phyloP scores from a whole-genome alignment of 495 filamentous ascomycete genomes.

The Annulohypoxylon nitens region DNA sequence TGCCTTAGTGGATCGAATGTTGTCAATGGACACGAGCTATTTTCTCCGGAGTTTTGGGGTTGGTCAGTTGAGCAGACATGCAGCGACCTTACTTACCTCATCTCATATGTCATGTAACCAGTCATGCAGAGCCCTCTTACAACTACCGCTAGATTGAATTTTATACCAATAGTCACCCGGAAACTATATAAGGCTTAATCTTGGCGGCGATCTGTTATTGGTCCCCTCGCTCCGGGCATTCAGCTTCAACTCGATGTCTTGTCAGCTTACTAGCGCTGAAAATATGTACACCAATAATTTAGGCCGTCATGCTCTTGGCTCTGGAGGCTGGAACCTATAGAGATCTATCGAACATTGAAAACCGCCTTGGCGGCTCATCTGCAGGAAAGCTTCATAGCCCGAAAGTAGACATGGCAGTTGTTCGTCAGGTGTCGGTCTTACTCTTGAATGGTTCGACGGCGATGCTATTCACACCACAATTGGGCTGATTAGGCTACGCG shows the following conservation, averaged over 20 bases:
- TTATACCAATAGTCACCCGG: background rate
- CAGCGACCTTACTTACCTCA: background rate
- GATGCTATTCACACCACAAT: background rate
- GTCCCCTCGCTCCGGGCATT: background rate
- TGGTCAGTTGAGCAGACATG: slow-evolving; percentile 1
- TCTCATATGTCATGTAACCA: background rate
- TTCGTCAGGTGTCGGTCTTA: background rate
- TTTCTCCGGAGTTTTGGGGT: background rate
- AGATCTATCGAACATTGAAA: background rate
- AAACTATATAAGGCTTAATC: slow-evolving; percentile 5
- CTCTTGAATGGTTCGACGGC: background rate
- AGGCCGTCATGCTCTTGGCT: slow-evolving; percentile 1
- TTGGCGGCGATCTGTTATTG: background rate
- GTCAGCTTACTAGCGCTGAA: slow-evolving; percentile 6
- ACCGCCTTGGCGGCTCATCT: background rate
- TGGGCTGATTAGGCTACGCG: background rate
- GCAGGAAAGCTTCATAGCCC: background rate
- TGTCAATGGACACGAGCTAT: background rate
- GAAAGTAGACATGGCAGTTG: background rate
- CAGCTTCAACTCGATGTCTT: background rate
- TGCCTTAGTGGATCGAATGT: background rate
- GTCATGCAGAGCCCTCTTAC: background rate
- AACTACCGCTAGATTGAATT: background rate
- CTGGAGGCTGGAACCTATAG: background rate
- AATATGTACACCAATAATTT: background rate